Evolutionary conservation across 352 stramenopile species (phyloP), one percentile per base, ranked within the genome.

Genomic region (Achlya hypogyna): DNA sequence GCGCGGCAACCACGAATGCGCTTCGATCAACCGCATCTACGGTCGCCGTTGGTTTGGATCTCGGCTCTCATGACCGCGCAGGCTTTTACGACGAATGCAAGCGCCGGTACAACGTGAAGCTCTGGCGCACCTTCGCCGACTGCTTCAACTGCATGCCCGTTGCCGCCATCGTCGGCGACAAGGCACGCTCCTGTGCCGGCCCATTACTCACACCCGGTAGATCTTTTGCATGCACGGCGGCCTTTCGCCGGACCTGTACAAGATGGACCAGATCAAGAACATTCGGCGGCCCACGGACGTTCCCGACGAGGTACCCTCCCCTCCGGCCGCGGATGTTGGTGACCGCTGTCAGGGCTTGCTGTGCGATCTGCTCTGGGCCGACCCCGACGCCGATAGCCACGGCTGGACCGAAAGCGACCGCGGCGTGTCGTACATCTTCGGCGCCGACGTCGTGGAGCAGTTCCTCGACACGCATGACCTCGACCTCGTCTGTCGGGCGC

Each of bases 21-120:
- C 93, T 35, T 98, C 95, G 27, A 98, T 99, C 70, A 99, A 99
- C 78, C 87, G 96, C 45, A 99, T 99, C 73, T 99, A 99, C 78
- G 97, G 78, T 77, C 9, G 60, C 16, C 32, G 65, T 31, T 27
- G 18, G 8, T 58, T 22, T 27, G 18, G 27, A 62, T 29, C 4
- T 4, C 22, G 9, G n/a, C 14, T 34, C 23, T 49, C 8, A 23
- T 66, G 18, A 49, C 27, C 27, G 35, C 28, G 10, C 27, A 78
- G 74, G 96, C 22, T 99, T 99, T 74, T 99, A 99, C 75, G 96
- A 99, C 73, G 97, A 99, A 72, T 98, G 96, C 88, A 98, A 98
- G 71, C 79, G 87, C 14, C 76, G 89, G 40, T 98, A 96, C 73
- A 91, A 79, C 6, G 78, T 97, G 42, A 97, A 97, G 65, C 74